These are phyloP conservation scores for Yamadazyma scolyti DNA, from an alignment of 805 yeast species.

Conservation along the genomic window DNA sequence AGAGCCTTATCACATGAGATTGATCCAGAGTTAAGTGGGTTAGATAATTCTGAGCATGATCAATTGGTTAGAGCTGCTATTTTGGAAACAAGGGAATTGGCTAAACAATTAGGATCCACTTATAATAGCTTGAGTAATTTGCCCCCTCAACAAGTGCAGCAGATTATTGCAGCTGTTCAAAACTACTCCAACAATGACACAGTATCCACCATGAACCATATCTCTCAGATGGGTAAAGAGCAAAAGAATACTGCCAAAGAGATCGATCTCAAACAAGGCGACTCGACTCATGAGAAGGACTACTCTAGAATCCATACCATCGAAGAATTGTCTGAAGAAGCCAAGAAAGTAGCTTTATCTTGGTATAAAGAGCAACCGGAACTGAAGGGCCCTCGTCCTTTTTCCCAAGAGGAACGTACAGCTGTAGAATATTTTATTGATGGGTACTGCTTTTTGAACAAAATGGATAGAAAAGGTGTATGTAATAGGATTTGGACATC, in stretches of 20 bases:
- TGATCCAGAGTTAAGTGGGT: slow-evolving; percentile 36
- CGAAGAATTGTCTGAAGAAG: slow-evolving; percentile 33
- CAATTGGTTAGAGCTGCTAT: slow-evolving; percentile 69
- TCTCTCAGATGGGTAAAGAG: slow-evolving; percentile 6
- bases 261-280: slow-evolving; percentile 1
- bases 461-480: slow-evolving; percentile 61
- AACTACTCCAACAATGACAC: slow-evolving; percentile 7
- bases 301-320: slow-evolving; percentile 25
- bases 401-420: slow-evolving; percentile 60
- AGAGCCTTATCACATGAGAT: slow-evolving; percentile 17
- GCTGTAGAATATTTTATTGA: slow-evolving; percentile 71
- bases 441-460: slow-evolving; percentile 63
- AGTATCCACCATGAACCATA: slow-evolving; percentile 5
- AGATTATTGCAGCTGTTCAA: slow-evolving; percentile 24
- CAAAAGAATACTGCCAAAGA: slow-evolving; percentile 1
- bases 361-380: slow-evolving; percentile 33
- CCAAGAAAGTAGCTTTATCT: slow-evolving; percentile 27
- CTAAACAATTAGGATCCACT: slow-evolving; percentile 26
- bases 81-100: slow-evolving; percentile 62
- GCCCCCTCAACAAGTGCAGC: slow-evolving; percentile 24
- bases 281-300: slow-evolving; percentile 10
- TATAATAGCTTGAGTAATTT: slow-evolving; percentile 8
- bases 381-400: slow-evolving; percentile 37
- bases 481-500: slow-evolving; percentile 86
- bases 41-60: slow-evolving; percentile 50